Evolutionary conservation across 2,329 filamentous ascomycete genomes (phyloP).

Genomic region (Diaporthe longicolla): DNA sequence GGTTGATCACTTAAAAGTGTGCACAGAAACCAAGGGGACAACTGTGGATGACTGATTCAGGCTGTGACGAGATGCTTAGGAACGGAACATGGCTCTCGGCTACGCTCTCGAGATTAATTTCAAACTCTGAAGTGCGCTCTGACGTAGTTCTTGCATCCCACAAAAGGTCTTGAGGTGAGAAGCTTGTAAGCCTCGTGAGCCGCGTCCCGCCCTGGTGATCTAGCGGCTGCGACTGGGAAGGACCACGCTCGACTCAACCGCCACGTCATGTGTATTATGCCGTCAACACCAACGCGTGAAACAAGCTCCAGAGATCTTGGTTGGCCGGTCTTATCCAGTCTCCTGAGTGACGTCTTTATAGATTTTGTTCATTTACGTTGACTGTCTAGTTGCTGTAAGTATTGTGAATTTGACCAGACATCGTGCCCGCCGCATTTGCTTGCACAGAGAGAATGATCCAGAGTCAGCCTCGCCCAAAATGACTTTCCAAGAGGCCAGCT

Average conservation of each 20-base stretch:
- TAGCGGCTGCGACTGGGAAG: slow-evolving; percentile 21
- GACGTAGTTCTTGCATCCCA: background rate
- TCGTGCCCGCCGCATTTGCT: background rate
- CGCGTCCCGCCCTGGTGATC: slow-evolving; percentile 22
- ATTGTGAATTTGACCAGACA: background rate
- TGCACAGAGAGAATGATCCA: background rate
- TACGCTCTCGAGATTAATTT: background rate
- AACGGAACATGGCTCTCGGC: background rate
- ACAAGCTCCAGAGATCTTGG: slow-evolving; percentile 6
- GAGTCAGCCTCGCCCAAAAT: slow-evolving; percentile 1
- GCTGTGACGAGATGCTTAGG: background rate
- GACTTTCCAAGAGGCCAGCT: slow-evolving; percentile 21
- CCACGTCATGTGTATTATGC: slow-evolving; percentile 33
- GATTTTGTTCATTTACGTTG: background rate
- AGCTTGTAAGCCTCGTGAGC: slow-evolving; percentile 19
- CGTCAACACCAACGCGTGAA: slow-evolving; percentile 22
- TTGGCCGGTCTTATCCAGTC: background rate
- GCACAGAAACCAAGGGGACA: background rate
- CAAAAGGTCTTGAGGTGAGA: background rate
- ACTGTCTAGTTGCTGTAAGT: background rate
- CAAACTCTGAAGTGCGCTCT: background rate
- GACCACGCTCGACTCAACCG: slow-evolving; percentile 7
- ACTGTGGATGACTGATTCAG: background rate
- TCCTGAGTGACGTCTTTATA: slow-evolving; percentile 15
- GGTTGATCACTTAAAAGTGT: too few species aligned